phyloP scores from a whole-genome alignment of 768 basidiomycete species.

The Pulveroboletus sp. region DNA sequence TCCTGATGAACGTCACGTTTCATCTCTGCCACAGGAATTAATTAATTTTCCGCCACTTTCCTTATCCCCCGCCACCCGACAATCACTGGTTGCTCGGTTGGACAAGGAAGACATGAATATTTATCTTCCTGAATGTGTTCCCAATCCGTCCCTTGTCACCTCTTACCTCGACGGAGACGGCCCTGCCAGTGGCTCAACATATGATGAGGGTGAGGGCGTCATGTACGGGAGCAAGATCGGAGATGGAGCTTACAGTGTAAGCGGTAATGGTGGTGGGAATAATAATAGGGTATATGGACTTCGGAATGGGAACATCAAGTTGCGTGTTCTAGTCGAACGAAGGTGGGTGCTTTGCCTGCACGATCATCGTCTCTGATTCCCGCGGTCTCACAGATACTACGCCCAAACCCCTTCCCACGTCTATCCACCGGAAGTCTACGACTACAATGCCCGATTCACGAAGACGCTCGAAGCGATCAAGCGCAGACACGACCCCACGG shows the following conservation, averaged over 20 bases:
- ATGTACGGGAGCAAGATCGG: constrained; percentile 8
- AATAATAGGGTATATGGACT: constrained; percentile 7
- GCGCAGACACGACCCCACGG: constrained; percentile 92
- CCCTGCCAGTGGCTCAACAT: constrained; percentile 2
- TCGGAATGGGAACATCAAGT: constrained; percentile 15
- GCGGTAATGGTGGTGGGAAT: constrained; percentile 22
- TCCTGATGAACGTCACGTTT: neutral
- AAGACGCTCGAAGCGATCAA: constrained; percentile 85
- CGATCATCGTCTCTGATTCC: constrained; percentile 1
- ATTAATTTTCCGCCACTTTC: constrained; percentile 11
- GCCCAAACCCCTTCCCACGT: constrained; percentile 62
- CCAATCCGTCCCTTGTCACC: constrained; percentile 12
- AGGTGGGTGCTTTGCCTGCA: constrained; percentile 1
- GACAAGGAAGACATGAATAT: constrained; percentile 14
- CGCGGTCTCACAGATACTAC: constrained; percentile 60
- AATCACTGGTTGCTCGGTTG: constrained; percentile 8
- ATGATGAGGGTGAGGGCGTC: constrained; percentile 14
- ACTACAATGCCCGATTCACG: constrained; percentile 91
- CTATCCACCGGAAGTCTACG: constrained; percentile 91
- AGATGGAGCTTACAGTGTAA: constrained; percentile 13
- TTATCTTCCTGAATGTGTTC: constrained; percentile 12
- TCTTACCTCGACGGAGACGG: constrained; percentile 30
- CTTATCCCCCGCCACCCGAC: constrained; percentile 11
- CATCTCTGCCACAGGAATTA: constrained; percentile 5
- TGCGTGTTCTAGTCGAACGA: constrained; percentile 16